Base-by-base conservation (phyloP, 2,329 filamentous ascomycete genomes). In the Kalaharituber pfeilii region DNA sequence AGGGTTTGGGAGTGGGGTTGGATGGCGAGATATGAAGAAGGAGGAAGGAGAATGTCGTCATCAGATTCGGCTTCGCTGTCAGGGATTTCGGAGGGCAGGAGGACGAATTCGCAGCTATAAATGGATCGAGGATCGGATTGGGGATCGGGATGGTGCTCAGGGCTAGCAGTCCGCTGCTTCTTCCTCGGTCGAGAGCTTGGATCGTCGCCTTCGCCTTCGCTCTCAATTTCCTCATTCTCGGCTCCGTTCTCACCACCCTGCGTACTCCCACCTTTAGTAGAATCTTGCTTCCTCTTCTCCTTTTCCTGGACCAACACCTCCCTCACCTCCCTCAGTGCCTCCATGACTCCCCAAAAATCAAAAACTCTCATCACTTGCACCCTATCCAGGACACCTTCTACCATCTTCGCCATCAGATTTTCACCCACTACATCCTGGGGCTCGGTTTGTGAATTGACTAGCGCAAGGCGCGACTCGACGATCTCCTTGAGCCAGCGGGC, bases 281-380 rank as follows among this genome's bases (percentile, higher is more conserved):
- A n/a, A n/a, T n/a, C n/a, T n/a, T n/a, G n/a, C 56, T 22, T 44
- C 51, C 51, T 18, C 8, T 44, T 9, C 20, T 51, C 49, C 13
- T 26, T n/a, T 11, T 49, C 33, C 25, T 22, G 49, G 33, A 11
- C 27, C 20, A n/a, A n/a, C n/a, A n/a, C n/a, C 18, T 33, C 33
- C 36, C 42, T 52, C 11, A 60, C 28, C 45, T 61, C 59, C 15
- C 54, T 26, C 22, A 60, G 24, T 11, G 57, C 51, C 20, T 61
- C 57, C 15, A 52, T 28, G 18, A 61, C 18, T 13, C 58, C 59
- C 7, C 56, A 45, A 7, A 58, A 51, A 51, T 60, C 52, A n/a
- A 61, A 53, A 6, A 58, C 54, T n/a, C 59, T 52, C 9, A 51
- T 50, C 18, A 61, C 51, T 50, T 58, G 52, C n/a, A 59, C 58